Base-by-base conservation (phyloP, 495 filamentous ascomycete species). In the Entonaema liquescens region DNA sequence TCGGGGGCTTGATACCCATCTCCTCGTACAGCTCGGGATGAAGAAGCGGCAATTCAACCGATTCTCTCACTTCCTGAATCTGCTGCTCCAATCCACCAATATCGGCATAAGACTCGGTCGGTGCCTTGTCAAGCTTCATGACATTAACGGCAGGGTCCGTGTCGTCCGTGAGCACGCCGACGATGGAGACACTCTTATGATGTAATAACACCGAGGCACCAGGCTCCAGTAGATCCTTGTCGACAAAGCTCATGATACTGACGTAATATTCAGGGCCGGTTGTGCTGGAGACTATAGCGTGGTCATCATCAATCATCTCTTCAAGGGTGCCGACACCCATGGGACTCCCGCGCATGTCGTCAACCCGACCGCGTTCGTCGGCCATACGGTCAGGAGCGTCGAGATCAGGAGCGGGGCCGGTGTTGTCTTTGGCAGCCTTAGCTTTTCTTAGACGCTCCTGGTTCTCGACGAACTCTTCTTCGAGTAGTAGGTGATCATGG, bases 221-320 rank as follows among this genome's bases (percentile, higher is more conserved):
- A 5, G 95, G 95, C 79, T 99, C 95, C 15, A 99, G 88, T 11
- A 99, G 87, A 75, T 99, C 95, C 82, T 99, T 99, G 84, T 99
- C 95, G 40, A 99, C 95, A 74, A 99, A 99, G 42, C 95, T 98
- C 95, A 99, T 99, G 86, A 99, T 99, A 57, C 94, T 97, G 65
- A 99, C 95, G 79, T 99, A 99, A 84, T 98, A 99, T 79, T 99
- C 95, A 2, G 95, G 96, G 0, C 95, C 95, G 12, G 96, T 98
- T 3, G 96, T 95, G 78, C 93, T 97, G 9, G 93, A 97, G 44
- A 99, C 96, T 76, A 99, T 99, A 64, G 95, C 95, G 77, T 99
- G 95, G 82, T 99, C 95, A 81, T 99, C 95, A 80, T 99, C 95
- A 75, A 99, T 99, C 89, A 99, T 91, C 83, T 99, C 95, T 81